Evolutionary conservation across 176 grass and related monocot species (phyloP).

Genomic region (Leersia perrieri): DNA sequence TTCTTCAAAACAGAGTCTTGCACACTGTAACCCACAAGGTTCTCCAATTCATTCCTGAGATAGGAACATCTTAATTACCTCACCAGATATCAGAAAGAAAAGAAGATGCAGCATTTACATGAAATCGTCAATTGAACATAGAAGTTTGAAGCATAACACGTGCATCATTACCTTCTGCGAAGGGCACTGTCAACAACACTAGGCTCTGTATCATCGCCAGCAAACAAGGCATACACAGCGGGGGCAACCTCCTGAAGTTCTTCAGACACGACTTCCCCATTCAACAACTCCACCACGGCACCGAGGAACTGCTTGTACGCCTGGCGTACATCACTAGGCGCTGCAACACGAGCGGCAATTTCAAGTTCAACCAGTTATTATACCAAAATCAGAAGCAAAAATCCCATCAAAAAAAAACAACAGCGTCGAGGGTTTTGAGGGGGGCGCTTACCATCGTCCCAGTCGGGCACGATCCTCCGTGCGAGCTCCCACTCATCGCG

Average conservation of each 20-base stretch:
- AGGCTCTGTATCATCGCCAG: slow-evolving; percentile 25
- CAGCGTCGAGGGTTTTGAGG: neutral
- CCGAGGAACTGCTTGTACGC: slow-evolving; percentile 80
- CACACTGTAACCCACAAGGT: slow-evolving; percentile 64
- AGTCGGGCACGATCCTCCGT: slow-evolving; percentile 66
- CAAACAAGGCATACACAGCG: slow-evolving; percentile 61
- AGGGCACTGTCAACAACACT: slow-evolving; percentile 17
- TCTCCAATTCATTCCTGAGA: slow-evolving; percentile 70
- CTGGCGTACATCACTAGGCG: slow-evolving; percentile 70
- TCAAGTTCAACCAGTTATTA: slow-evolving; percentile 18
- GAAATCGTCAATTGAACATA: neutral
- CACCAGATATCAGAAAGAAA: slow-evolving; percentile 3
- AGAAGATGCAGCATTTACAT: neutral
- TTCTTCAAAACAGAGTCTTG: slow-evolving; percentile 55
- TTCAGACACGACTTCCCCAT: slow-evolving; percentile 72
- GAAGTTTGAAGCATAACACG: neutral
- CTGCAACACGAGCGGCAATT: slow-evolving; percentile 41
- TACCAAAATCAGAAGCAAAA: neutral
- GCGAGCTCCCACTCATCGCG: slow-evolving; percentile 76
- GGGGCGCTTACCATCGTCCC: slow-evolving; percentile 76
- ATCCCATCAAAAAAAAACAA: neutral
- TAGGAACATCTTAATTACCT: slow-evolving; percentile 7
- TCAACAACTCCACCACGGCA: slow-evolving; percentile 71
- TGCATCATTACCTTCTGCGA: slow-evolving; percentile 43
- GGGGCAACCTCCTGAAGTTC: slow-evolving; percentile 75